Evolutionary conservation across 495 filamentous ascomycete species (phyloP).

Genomic region (Neurospora discreta): DNA sequence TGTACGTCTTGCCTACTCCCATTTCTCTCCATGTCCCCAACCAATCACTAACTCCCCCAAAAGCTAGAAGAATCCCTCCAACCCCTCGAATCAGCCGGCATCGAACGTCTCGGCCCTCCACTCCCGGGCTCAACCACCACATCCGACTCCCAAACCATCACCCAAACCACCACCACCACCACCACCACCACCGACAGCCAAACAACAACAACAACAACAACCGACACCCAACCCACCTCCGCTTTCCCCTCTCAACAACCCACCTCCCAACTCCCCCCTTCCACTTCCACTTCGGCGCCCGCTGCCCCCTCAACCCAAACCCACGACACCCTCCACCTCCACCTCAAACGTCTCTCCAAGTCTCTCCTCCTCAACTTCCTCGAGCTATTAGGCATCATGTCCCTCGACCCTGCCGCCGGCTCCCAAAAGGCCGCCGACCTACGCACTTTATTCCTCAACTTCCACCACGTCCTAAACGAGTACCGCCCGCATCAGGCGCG

Average conservation of each 20-base stretch:
- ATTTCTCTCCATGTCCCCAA: background rate
- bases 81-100: constrained; percentile 54
- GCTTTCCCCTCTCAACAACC: background rate
- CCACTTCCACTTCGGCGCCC: background rate
- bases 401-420: constrained; percentile 46
- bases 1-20: constrained; percentile 26
- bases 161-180: constrained; percentile 35
- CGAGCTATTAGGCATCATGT: constrained; percentile 62
- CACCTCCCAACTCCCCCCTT: background rate
- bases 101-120: constrained; percentile 54
- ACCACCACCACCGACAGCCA: constrained; percentile 32
- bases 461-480: constrained; percentile 83
- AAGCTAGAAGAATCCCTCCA: constrained; percentile 54
- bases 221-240: background rate
- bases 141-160: constrained; percentile 5
- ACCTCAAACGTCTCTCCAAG: constrained; percentile 69
- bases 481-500: constrained; percentile 93
- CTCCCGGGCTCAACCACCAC: background rate
- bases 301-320: background rate
- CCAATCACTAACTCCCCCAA: constrained; percentile 2
- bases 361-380: constrained; percentile 77
- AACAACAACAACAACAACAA: background rate
- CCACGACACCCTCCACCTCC: constrained; percentile 25
- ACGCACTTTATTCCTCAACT: constrained; percentile 72
- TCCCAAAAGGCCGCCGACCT: constrained; percentile 62